Evolutionary conservation across 352 stramenopile species (phyloP), one percentile per base, ranked within the genome.

Genomic region (Pythium aristosporum): DNA sequence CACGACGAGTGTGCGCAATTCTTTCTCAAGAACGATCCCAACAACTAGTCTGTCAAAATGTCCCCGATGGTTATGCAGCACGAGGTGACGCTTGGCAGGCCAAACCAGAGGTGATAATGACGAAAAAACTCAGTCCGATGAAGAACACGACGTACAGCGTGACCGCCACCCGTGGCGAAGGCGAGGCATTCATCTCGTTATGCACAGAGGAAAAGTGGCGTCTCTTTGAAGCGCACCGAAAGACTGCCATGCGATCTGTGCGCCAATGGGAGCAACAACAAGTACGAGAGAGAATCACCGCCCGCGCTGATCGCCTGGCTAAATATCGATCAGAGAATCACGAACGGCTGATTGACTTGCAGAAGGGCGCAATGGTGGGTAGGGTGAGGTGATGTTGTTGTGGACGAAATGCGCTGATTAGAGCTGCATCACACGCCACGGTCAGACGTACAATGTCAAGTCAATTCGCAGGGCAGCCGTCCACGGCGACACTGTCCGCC

Each of bases 391-490:
- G 16, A 37, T 6, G 28, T 25, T 48, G 10, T 18, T 49, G 48
- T n/a, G 3, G 13, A 15, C 6, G 25, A 42, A 12, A 18, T 1
- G 11, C 10, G 18, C 30, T 57, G 32, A 42, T 23, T 15, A 6
- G 54, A 44, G 12, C 7, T 55, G 7, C 15, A 16, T 34, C 25
- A 16, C 11, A 30, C 7, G 21, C 8, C 11, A n/a, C 46, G 60
- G 13, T 15, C 61, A 91, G 82, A 79, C 79, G 72, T 74, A 88
- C 57, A 87, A 87, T 59, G 64, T 88, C 30, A 77, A 87, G 43
- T 85, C 77, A 5, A 89, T 91, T 44, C 82, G 82, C 1, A 76
- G 89, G 61, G 82, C 80, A 25, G 77, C 80, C 21, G 82, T 91
- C 61, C 69, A 75, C 46, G 82, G 80, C 11, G 73, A 91, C 60